phyloP scores from a whole-genome alignment of 2,329 filamentous ascomycete genomes.

The Boeremia exigua region DNA sequence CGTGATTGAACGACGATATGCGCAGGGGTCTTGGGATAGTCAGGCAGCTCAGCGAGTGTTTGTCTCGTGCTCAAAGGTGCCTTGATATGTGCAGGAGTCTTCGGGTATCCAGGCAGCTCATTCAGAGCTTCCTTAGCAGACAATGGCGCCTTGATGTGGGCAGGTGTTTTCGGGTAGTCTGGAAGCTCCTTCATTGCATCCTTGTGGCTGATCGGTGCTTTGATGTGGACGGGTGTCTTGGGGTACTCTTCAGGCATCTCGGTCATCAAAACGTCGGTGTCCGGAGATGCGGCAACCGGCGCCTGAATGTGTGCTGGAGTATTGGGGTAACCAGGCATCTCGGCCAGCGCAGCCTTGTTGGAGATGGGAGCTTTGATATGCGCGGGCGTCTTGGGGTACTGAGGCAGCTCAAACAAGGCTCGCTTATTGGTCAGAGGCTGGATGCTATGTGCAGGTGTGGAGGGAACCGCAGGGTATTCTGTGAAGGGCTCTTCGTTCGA shows the following conservation, averaged over 20 bases:
- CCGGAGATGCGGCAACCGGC: constrained; percentile 4
- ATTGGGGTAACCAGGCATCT: constrained; percentile 31
- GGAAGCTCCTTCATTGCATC: constrained; percentile 26
- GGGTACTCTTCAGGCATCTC: constrained; percentile 21
- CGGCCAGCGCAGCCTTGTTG: constrained; percentile 23
- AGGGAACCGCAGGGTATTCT: constrained; percentile 28
- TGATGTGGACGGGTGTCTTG: constrained; percentile 4
- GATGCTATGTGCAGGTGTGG: constrained; percentile 25
- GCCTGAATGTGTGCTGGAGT: constrained; percentile 28
- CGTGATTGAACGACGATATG: constrained; percentile 9
- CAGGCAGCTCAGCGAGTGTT: constrained; percentile 32
- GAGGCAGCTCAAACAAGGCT: constrained; percentile 24
- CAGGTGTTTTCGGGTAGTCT: constrained; percentile 30
- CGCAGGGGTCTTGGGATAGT: constrained; percentile 18
- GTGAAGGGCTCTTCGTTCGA: constrained; percentile 29
- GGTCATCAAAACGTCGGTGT: constrained; percentile 14
- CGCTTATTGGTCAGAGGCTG: constrained; percentile 19
- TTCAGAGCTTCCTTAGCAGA: constrained; percentile 25
- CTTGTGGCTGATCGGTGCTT: background rate
- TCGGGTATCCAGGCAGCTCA: constrained; percentile 33
- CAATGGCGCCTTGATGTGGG: constrained; percentile 23
- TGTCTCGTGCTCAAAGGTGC: constrained; percentile 27
- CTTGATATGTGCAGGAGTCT: constrained; percentile 31
- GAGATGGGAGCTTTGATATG: constrained; percentile 29
- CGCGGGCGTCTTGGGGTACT: constrained; percentile 32